A percentile compares a stretch with the other conserved stretches of the same genome.
These are phyloP conservation scores for Phaeoacremonium minimum DNA, from an alignment of 2,329 filamentous ascomycete genomes.

Conservation along the genomic window DNA sequence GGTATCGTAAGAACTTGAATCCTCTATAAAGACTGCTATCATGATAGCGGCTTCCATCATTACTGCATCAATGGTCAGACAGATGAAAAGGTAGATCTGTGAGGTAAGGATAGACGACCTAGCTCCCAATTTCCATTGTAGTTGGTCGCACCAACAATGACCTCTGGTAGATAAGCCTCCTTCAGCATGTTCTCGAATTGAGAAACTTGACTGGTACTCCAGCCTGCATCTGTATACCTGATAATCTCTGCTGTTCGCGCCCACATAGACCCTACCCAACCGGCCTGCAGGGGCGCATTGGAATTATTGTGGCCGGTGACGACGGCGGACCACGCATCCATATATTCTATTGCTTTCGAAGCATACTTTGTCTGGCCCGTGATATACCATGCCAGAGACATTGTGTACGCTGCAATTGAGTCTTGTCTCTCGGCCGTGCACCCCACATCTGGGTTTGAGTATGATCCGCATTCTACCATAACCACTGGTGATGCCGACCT, in stretches of 20 bases:
- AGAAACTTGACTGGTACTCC: slow-evolving; percentile 10
- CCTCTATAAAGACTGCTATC: slow-evolving; percentile 17
- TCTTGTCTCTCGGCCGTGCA: slow-evolving; percentile 17
- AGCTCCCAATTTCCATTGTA: slow-evolving; percentile 18
- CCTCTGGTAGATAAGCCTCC: slow-evolving; percentile 16
- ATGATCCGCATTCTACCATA: slow-evolving; percentile 16
- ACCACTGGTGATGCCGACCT: slow-evolving; percentile 1
- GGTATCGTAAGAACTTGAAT: slow-evolving; percentile 11
- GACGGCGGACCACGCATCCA: slow-evolving; percentile 17
- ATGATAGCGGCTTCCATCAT: slow-evolving; percentile 17
- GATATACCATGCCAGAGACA: slow-evolving; percentile 17
- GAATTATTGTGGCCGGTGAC: slow-evolving; percentile 16
- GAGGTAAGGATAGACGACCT: too few species aligned
- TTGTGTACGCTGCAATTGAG: slow-evolving; percentile 18
- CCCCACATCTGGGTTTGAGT: slow-evolving; percentile 15
- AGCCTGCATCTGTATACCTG: slow-evolving; percentile 17
- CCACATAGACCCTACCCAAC: slow-evolving; percentile 18
- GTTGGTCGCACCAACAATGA: slow-evolving; percentile 9
- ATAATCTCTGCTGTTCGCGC: slow-evolving; percentile 18
- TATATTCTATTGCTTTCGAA: slow-evolving; percentile 15
- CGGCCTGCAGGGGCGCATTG: slow-evolving; percentile 19
- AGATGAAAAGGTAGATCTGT: too few species aligned
- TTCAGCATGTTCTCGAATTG: slow-evolving; percentile 16
- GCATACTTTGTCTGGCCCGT: slow-evolving; percentile 12
- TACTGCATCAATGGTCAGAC: too few species aligned